These are phyloP conservation scores for Trametes elegans DNA, from an alignment of 768 basidiomycete species.

Conservation along the genomic window DNA sequence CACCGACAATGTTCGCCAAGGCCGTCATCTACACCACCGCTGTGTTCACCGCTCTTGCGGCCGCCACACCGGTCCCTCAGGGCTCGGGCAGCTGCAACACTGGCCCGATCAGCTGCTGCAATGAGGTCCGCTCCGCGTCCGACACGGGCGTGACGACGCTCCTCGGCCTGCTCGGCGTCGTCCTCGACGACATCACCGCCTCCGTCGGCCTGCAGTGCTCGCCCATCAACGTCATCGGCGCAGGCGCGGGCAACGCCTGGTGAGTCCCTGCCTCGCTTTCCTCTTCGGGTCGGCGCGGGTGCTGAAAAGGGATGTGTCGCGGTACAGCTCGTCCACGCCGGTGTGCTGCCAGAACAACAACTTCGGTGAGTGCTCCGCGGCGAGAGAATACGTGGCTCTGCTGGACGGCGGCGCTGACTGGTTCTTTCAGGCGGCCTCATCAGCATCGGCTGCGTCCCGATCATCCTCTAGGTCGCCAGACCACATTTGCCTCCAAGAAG, in stretches of 20 bases:
- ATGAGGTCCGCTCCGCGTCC: background rate
- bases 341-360: constrained; percentile 19
- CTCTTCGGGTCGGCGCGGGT: background rate
- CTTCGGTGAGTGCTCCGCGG: background rate
- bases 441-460: constrained; percentile 17
- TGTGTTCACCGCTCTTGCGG: constrained; percentile 13
- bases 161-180: constrained; percentile 17
- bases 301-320: background rate
- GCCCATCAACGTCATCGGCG: constrained; percentile 19
- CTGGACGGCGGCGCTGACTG: background rate
- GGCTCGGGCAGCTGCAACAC: constrained; percentile 11
- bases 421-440: constrained; percentile 6
- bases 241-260: constrained; percentile 5
- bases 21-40: constrained; percentile 11
- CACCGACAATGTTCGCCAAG: constrained; percentile 18
- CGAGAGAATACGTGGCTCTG: background rate
- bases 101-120: constrained; percentile 16
- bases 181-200: constrained; percentile 19
- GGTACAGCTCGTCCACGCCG: background rate
- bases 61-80: constrained; percentile 12
- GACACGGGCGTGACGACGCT: background rate
- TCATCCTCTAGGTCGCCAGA: background rate
- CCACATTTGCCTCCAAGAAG: background rate
- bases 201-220: constrained; percentile 21
- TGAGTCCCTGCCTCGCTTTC: background rate